phyloP scores from a whole-genome alignment of 805 yeast species.

The Kluyveromyces nonfermentans region DNA sequence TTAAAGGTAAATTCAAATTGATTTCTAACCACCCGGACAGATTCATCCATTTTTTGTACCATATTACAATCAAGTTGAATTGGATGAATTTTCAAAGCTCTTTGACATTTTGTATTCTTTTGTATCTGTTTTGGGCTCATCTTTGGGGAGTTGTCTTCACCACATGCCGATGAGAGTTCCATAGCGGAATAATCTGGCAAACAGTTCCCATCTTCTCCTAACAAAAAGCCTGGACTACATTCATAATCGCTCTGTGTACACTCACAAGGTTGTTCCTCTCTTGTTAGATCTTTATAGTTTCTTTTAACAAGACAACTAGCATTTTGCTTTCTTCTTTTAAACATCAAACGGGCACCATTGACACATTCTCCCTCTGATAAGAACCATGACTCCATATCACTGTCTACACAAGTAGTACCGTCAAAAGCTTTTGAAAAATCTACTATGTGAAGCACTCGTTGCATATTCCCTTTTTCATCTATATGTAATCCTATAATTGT shows the following conservation, averaged over 20 bases:
- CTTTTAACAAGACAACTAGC: constrained; percentile 46
- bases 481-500: constrained; percentile 37
- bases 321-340: constrained; percentile 51
- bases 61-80: constrained; percentile 22
- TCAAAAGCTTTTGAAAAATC: constrained; percentile 51
- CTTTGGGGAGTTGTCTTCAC: constrained; percentile 6
- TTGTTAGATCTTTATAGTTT: constrained; percentile 30
- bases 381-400: constrained; percentile 58
- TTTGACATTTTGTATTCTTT: constrained; percentile 16
- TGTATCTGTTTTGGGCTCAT: constrained; percentile 13
- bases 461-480: constrained; percentile 13
- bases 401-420: constrained; percentile 32
- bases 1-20: constrained; percentile 44
- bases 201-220: constrained; percentile 37
- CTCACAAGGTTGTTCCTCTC: constrained; percentile 46
- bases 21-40: constrained; percentile 33
- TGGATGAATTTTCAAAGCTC: constrained; percentile 18
- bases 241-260: constrained; percentile 64
- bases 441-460: constrained; percentile 25
- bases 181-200: constrained; percentile 27
- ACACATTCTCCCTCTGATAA: constrained; percentile 40
- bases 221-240: constrained; percentile 48
- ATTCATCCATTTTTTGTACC: constrained; percentile 12
- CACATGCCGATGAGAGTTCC: constrained; percentile 15
- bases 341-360: constrained; percentile 58